phyloP scores from a whole-genome alignment of 257 asterid genomes.

The Ophiorrhiza pumila region DNA sequence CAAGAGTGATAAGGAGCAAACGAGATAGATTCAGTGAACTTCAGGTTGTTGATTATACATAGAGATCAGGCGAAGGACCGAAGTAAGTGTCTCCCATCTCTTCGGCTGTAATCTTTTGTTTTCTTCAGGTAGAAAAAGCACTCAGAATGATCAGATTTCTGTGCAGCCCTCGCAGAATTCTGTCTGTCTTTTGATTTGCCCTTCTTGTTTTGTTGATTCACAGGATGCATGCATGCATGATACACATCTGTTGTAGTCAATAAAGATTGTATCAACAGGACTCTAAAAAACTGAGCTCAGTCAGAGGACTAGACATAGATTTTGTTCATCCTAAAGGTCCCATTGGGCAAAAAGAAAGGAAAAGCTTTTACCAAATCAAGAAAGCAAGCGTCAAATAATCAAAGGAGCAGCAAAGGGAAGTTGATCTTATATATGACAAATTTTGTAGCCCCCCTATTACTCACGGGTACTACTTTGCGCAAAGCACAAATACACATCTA shows the following conservation, averaged over 20 bases:
- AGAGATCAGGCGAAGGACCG: conserved; percentile 26
- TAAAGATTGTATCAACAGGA: background rate
- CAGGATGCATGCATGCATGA: background rate
- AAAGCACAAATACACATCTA: too few species aligned
- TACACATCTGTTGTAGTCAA: background rate
- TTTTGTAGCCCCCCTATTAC: background rate
- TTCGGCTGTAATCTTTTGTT: background rate
- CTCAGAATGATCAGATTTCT: too few species aligned
- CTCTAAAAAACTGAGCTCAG: background rate
- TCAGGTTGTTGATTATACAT: conserved; percentile 58
- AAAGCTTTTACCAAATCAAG: background rate
- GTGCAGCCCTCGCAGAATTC: too few species aligned
- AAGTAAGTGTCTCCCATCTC: conserved; percentile 1
- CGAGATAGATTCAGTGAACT: conserved; percentile 50
- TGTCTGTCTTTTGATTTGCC: background rate
- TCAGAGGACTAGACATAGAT: background rate
- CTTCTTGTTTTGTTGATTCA: background rate
- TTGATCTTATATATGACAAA: background rate
- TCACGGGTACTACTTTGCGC: too few species aligned
- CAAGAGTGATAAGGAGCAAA: conserved; percentile 66
- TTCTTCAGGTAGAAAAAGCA: too few species aligned
- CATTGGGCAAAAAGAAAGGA: background rate
- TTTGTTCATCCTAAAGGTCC: background rate
- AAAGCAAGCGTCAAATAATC: background rate
- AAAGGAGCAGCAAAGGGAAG: background rate